A percentile compares a stretch with the other conserved stretches of the same genome.
phyloP scores from a whole-genome alignment of 176 grass and related monocot genomes.

The Elymus sibiricus region DNA sequence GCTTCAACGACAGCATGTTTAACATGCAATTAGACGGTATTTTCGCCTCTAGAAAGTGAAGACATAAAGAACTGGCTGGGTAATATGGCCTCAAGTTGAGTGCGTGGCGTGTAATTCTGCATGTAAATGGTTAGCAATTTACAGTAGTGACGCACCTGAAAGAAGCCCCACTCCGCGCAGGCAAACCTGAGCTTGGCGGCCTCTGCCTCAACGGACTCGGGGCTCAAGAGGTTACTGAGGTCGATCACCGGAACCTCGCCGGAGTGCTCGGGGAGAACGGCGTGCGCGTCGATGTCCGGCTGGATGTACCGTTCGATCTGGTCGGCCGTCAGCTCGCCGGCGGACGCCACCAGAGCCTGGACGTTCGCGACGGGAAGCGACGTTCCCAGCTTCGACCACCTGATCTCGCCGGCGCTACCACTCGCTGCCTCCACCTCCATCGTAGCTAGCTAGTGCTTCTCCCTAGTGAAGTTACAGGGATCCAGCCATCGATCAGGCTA shows the following conservation, averaged over 20 bases:
- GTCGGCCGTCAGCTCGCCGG: neutral
- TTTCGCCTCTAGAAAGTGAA: too few relatives aligned
- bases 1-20: too few relatives aligned
- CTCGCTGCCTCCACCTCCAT: neutral
- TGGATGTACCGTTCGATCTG: slow-evolving; percentile 26
- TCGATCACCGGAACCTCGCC: slow-evolving; percentile 55
- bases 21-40: too few relatives aligned
- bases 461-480: neutral
- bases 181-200: slow-evolving; percentile 39
- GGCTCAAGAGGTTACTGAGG: slow-evolving; percentile 34
- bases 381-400: neutral
- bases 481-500: neutral
- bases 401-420: neutral
- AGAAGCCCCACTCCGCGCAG: slow-evolving; percentile 87
- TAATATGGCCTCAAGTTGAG: too few relatives aligned
- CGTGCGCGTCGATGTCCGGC: slow-evolving; percentile 17
- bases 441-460: neutral
- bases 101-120: too few relatives aligned
- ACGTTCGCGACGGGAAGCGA: slow-evolving; percentile 33
- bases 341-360: slow-evolving; percentile 28
- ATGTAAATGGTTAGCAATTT: too few relatives aligned
- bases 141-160: slow-evolving; percentile 38
- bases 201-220: slow-evolving; percentile 31
- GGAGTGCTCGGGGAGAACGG: neutral
- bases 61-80: too few relatives aligned